Conservation (phyloP, 1,284 basidiomycete genomes). For the Sanghuangporus baumii region DNA sequence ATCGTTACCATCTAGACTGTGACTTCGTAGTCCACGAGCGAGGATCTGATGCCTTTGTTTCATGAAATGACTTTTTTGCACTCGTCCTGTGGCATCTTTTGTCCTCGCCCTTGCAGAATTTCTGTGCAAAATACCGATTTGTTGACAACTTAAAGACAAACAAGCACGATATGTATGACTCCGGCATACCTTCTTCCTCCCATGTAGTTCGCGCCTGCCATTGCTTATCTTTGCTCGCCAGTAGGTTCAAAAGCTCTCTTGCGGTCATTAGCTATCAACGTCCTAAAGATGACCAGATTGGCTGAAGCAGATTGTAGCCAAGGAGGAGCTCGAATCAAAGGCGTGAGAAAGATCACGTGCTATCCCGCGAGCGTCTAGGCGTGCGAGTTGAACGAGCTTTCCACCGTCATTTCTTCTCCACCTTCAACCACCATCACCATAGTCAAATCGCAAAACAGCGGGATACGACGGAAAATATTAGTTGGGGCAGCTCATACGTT, state of each 20-base stretch:
- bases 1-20: slow-evolving; percentile 17
- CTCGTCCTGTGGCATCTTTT: slow-evolving; percentile 42
- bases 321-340: not conserved
- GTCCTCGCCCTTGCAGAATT: slow-evolving; percentile 48
- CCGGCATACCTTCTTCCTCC: slow-evolving; percentile 46
- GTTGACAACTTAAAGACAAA: not conserved
- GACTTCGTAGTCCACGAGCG: slow-evolving; percentile 27
- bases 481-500: slow-evolving; percentile 1
- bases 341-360: not conserved
- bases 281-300: not conserved
- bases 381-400: not conserved
- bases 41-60: slow-evolving; percentile 48
- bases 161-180: not conserved
- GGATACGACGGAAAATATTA: not conserved
- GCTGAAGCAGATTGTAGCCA: not conserved
- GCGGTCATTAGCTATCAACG: no score
- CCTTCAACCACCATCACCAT: not conserved
- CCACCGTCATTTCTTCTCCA: not conserved
- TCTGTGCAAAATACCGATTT: slow-evolving; percentile 27
- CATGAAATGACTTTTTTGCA: slow-evolving; percentile 51
- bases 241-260: no score
- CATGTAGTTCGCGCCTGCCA: slow-evolving; percentile 53
- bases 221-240: not conserved
- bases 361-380: not conserved
- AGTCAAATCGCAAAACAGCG: not conserved